Evolutionary conservation across 257 asterid genomes (phyloP).

Genomic region (Solanum corneliomulleri): DNA sequence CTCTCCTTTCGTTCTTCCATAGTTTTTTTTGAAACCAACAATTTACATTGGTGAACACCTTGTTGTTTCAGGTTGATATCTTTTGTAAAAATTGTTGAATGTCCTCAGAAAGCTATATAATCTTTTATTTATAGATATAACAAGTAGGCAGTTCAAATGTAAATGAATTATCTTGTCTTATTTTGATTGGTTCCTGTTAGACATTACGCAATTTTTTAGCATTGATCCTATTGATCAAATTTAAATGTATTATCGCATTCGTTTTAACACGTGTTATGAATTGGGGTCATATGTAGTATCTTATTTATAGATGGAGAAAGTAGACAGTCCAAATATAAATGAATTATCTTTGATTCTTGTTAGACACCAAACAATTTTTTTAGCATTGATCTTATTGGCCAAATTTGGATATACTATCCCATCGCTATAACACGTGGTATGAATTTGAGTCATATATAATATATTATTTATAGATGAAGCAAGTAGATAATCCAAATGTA

Average conservation of each 20-base stretch:
- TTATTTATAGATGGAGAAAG: not conserved
- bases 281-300: too few relatives aligned
- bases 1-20: not conserved
- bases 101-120: rapidly evolving
- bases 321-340: too few relatives aligned
- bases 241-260: too few relatives aligned
- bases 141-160: not conserved
- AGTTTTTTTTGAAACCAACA: not conserved
- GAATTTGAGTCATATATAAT: too few relatives aligned
- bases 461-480: not conserved
- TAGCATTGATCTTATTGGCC: too few relatives aligned
- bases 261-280: too few relatives aligned
- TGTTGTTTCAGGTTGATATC: not conserved
- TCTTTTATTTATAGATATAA: not conserved
- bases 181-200: not conserved
- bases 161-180: not conserved
- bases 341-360: too few relatives aligned
- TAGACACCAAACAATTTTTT: too few relatives aligned
- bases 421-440: not conserved
- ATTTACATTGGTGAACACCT: not conserved
- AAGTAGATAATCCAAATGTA: too few relatives aligned
- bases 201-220: not conserved
- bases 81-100: not conserved
- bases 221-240: too few relatives aligned
- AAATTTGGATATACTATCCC: too few relatives aligned